A percentile compares a stretch with the other conserved stretches of the same genome.
Conservation (phyloP, 768 basidiomycete species). For the Coprinopsis strossmayeri region DNA sequence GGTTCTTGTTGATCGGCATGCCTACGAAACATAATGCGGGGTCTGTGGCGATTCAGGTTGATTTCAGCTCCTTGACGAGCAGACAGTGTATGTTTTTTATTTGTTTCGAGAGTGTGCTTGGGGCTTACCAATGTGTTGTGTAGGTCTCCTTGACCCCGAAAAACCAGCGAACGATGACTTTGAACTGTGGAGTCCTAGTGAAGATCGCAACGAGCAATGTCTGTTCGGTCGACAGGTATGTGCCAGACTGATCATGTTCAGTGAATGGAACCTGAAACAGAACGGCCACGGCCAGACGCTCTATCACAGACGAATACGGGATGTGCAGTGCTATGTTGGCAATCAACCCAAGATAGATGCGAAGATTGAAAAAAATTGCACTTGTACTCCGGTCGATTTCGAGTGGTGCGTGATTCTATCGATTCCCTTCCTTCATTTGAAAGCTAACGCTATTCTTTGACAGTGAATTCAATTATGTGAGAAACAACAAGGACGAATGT, state of each 20-base stretch:
- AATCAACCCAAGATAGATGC: slow-evolving; percentile 47
- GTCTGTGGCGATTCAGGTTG: slow-evolving; percentile 72
- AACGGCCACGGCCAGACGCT: too few species aligned
- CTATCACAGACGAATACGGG: slow-evolving; percentile 84
- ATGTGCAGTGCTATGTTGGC: slow-evolving; percentile 81
- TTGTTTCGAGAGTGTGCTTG: neutral
- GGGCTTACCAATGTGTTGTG: neutral
- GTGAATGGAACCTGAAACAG: too few species aligned
- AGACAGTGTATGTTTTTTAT: slow-evolving; percentile 57
- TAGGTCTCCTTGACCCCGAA: slow-evolving; percentile 64
- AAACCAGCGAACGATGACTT: slow-evolving; percentile 87
- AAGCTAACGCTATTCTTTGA: neutral
- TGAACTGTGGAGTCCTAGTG: slow-evolving; percentile 94
- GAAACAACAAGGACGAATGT: slow-evolving; percentile 64
- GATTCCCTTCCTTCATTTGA: neutral
- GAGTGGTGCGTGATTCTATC: slow-evolving; percentile 69
- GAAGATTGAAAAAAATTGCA: slow-evolving; percentile 61
- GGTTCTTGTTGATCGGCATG: slow-evolving; percentile 80
- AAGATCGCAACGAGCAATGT: slow-evolving; percentile 81
- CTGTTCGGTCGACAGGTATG: slow-evolving; percentile 86
- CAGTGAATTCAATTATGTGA: slow-evolving; percentile 91
- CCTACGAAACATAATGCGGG: slow-evolving; percentile 23
- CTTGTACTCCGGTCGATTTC: slow-evolving; percentile 72
- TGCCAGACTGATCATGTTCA: neutral
- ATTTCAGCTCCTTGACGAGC: slow-evolving; percentile 75